These are phyloP conservation scores for Podila verticillata DNA, from an alignment of 192 early-diverging fungal genomes.

Conservation along the genomic window DNA sequence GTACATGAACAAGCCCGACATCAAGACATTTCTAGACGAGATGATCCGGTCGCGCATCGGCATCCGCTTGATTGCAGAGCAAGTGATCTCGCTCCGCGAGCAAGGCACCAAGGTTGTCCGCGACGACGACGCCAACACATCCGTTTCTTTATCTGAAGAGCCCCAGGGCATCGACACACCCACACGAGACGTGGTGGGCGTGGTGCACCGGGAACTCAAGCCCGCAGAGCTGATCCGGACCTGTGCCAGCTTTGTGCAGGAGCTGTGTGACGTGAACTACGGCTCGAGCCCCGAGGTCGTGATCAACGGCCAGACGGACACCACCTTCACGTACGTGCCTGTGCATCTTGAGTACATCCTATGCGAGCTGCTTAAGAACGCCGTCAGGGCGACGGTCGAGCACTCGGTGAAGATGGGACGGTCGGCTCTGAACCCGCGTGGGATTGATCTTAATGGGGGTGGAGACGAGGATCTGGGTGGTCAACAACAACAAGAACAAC, in stretches of 20 bases:
- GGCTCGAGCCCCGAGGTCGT: slow-evolving; percentile 77
- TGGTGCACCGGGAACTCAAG: slow-evolving; percentile 80
- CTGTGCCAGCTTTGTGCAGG: slow-evolving; percentile 79
- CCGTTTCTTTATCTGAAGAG: background rate
- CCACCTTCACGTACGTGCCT: slow-evolving; percentile 82
- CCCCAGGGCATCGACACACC: too few relatives aligned
- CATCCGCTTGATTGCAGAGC: slow-evolving; percentile 93
- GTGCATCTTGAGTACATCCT: slow-evolving; percentile 96
- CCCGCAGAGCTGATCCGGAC: slow-evolving; percentile 75
- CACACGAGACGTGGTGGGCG: slow-evolving; percentile 67
- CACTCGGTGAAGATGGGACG: slow-evolving; percentile 56
- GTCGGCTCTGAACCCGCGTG: slow-evolving; percentile 19
- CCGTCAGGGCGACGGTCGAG: slow-evolving; percentile 88
- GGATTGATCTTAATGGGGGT: background rate
- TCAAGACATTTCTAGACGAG: slow-evolving; percentile 81
- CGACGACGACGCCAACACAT: slow-evolving; percentile 2
- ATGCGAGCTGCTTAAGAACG: slow-evolving; percentile 93
- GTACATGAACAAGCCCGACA: slow-evolving; percentile 82
- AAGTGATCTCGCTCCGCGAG: slow-evolving; percentile 81
- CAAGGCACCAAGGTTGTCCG: slow-evolving; percentile 40
- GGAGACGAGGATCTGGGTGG: too few relatives aligned
- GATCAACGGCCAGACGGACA: slow-evolving; percentile 74
- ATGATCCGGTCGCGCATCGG: slow-evolving; percentile 93
- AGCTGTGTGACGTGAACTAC: slow-evolving; percentile 94
- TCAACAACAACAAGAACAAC: too few relatives aligned